phyloP scores from a whole-genome alignment of 2,329 filamentous ascomycete species.

The Scolecobasidium constrictum region DNA sequence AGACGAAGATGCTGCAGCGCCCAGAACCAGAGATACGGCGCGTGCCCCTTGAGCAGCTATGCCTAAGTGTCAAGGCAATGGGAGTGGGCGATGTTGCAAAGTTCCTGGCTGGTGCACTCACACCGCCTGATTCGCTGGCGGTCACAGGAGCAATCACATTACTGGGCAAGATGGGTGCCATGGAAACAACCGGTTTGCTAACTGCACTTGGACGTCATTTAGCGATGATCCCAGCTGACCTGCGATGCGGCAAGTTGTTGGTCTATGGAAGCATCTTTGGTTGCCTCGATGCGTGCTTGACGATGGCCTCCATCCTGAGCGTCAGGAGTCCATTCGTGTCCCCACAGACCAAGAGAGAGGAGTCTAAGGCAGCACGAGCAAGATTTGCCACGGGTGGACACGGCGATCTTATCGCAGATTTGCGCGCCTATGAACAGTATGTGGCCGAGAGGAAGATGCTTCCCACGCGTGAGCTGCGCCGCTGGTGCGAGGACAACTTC shows the following conservation, averaged over 20 bases:
- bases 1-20: slow-evolving; percentile 72
- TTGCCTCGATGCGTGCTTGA: slow-evolving; percentile 78
- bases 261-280: slow-evolving; percentile 91
- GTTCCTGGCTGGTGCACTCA: slow-evolving; percentile 79
- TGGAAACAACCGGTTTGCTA: slow-evolving; percentile 66
- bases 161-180: slow-evolving; percentile 73
- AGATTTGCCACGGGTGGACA: slow-evolving; percentile 60
- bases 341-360: slow-evolving; percentile 71
- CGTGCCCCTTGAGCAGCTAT: slow-evolving; percentile 88
- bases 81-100: slow-evolving; percentile 69
- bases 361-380: slow-evolving; percentile 65
- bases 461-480: slow-evolving; percentile 50
- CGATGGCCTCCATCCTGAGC: slow-evolving; percentile 86
- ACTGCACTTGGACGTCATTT: slow-evolving; percentile 87
- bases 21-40: slow-evolving; percentile 90
- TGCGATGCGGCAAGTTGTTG: slow-evolving; percentile 88
- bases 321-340: slow-evolving; percentile 78
- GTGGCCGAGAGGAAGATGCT: slow-evolving; percentile 48
- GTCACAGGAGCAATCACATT: slow-evolving; percentile 76
- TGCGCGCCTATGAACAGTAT: slow-evolving; percentile 78
- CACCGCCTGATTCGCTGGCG: slow-evolving; percentile 74
- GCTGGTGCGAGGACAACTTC: slow-evolving; percentile 78
- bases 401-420: slow-evolving; percentile 80
- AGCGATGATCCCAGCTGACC: slow-evolving; percentile 88
- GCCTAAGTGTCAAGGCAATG: slow-evolving; percentile 91